Evolutionary conservation across 106 monocot genomes (phyloP).

Genomic region (Phalaenopsis equestris): DNA sequence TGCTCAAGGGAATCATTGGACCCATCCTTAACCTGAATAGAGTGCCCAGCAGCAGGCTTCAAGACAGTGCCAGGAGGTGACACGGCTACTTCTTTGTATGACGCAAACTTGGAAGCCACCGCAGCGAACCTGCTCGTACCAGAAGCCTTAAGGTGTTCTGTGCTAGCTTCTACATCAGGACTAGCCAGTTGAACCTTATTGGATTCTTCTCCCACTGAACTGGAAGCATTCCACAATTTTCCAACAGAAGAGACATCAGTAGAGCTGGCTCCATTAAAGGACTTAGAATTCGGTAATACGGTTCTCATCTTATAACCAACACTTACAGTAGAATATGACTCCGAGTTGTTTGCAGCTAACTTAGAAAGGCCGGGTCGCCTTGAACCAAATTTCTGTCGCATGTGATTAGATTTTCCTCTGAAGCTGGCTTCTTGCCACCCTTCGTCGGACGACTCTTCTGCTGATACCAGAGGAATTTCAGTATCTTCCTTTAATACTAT

Average conservation of each 20-base stretch:
- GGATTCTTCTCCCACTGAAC: neutral
- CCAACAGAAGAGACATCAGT: conserved; percentile 15
- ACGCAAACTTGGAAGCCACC: conserved; percentile 61
- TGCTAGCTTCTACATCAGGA: neutral
- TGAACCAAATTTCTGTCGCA: conserved; percentile 20
- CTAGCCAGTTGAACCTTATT: neutral
- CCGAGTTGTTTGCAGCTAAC: conserved; percentile 30
- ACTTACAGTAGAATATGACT: conserved; percentile 18
- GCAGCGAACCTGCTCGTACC: conserved; percentile 19
- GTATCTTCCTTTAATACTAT: too few species aligned
- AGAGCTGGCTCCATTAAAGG: conserved; percentile 7
- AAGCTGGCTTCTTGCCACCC: conserved; percentile 92
- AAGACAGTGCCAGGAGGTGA: conserved; percentile 89
- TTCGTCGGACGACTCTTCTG: conserved; percentile 66
- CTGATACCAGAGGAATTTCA: too few species aligned
- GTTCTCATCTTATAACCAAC: conserved; percentile 28
- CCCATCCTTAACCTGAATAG: conserved; percentile 21
- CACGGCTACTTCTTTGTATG: conserved; percentile 90
- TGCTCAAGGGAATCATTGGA: conserved; percentile 2
- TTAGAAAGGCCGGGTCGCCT: conserved; percentile 34
- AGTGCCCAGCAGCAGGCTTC: conserved; percentile 30
- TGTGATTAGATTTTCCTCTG: conserved; percentile 41
- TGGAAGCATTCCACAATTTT: conserved; percentile 9
- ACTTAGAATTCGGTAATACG: conserved; percentile 16
- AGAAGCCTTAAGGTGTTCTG: conserved; percentile 22